Evolutionary conservation across 129 eudicot genomes (phyloP).

Genomic region (Ambrosia artemisiifolia): DNA sequence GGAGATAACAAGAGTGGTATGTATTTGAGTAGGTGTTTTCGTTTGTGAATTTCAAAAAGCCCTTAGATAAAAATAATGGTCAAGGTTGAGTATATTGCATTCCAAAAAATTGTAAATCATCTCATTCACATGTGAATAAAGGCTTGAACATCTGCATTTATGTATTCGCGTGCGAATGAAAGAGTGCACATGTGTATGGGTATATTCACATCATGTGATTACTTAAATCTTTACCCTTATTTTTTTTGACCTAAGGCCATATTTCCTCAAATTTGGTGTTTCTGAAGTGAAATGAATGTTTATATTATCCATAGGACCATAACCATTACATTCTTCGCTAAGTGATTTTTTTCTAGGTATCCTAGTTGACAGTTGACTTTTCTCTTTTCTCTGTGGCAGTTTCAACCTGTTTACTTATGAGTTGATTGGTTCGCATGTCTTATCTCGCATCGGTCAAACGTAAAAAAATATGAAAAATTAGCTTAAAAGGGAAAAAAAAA

Average conservation of each 20-base stretch:
- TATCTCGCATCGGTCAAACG: no score
- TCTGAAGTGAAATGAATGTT: neutral
- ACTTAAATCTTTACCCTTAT: neutral
- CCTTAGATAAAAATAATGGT: neutral
- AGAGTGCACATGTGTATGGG: neutral
- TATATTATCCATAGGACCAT: neutral
- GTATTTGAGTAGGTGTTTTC: constrained; percentile 6
- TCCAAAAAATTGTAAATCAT: neutral
- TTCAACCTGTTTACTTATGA: no score
- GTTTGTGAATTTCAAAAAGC: neutral
- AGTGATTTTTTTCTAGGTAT: neutral
- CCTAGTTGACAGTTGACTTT: neutral
- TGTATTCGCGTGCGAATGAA: neutral
- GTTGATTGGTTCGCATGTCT: no score
- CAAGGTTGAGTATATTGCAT: neutral
- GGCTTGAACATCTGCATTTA: neutral
- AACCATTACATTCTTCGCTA: neutral
- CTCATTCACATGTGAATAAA: neutral
- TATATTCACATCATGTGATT: neutral
- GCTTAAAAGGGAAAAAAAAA: no score
- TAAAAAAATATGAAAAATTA: no score
- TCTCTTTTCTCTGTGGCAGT: no score
- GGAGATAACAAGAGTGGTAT: constrained; percentile 92
- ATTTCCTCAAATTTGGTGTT: neutral
- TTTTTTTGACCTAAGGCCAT: neutral